Evolutionary conservation across 345 rosid genomes (phyloP), one percentile per base, ranked within the genome.

Genomic region (Linum tenue): DNA sequence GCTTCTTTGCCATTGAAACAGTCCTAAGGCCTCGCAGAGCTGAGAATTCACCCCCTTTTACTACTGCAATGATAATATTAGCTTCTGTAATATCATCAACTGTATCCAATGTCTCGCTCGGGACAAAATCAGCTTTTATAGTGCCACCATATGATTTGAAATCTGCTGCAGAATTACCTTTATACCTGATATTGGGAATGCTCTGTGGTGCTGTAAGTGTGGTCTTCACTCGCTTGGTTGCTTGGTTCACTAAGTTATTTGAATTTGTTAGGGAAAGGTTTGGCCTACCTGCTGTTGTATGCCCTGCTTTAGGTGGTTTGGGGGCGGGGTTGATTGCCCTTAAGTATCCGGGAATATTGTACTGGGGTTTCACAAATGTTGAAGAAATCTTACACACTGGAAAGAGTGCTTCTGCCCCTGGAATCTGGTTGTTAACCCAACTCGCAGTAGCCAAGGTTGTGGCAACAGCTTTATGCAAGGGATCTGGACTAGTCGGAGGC

Each of bases 301-400:
- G 97, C 69, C 98, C 98, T 66, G 98, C 98, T 69, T 71, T 92
- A 75, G 98, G 98, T 64, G 95, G 98, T 73, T 78, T 92, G 79
- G 98, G 97, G 73, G 94, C 97, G 68, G 98, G 98, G 37, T 70
- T 92, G 51, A 90, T 92, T 75, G 98, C 98, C 71, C 96, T 92
- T 44, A 92, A 81, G 73, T 92, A 92, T 80, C 98, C 98, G 51
- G 98, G 98, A 79, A 83, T 92, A 72, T 77, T 92, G 60, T 90
- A 90, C 67, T 90, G 98, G 98, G 98, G 98, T 63, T 92, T 92
- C 79, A 92, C 97, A 61, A 92, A 92, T 79, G 98, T 92, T 58
- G 96, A 92, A 78, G 98, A 92, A 72, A 92, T 92, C 69, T 75
- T 92, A 62, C 98, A 84, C 81, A 90, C 98, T 66, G 98, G 98